Evolutionary conservation across 2,329 filamentous ascomycete species (phyloP).

Genomic region (Drechslera avenae): DNA sequence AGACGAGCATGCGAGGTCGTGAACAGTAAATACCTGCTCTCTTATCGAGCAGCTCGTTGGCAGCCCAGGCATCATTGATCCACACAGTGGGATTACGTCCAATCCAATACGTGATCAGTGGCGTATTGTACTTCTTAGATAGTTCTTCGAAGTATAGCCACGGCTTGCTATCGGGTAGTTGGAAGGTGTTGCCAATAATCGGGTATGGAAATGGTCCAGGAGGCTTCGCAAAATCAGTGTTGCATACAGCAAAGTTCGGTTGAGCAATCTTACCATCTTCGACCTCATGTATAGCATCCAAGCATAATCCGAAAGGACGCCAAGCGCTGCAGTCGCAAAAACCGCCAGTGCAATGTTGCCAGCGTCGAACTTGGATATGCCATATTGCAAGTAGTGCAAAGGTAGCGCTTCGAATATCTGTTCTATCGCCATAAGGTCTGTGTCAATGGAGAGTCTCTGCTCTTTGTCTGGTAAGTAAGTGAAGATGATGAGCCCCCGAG

Average conservation of each 20-base stretch:
- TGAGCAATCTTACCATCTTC: constrained; percentile 49
- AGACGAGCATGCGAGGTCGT: constrained; percentile 55
- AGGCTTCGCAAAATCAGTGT: constrained; percentile 46
- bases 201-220: constrained; percentile 61
- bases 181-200: constrained; percentile 62
- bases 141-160: constrained; percentile 64
- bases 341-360: constrained; percentile 29
- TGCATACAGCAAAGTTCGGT: background rate
- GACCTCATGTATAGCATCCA: constrained; percentile 58
- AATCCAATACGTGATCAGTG: constrained; percentile 63
- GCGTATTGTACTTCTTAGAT: constrained; percentile 56
- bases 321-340: constrained; percentile 28
- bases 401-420: constrained; percentile 37
- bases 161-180: constrained; percentile 60
- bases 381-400: constrained; percentile 37
- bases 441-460: background rate
- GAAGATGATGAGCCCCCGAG: background rate
- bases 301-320: constrained; percentile 51
- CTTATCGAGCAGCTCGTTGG: constrained; percentile 61
- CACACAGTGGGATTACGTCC: constrained; percentile 46
- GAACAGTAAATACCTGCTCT: constrained; percentile 59
- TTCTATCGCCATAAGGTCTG: constrained; percentile 36
- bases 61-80: constrained; percentile 55
- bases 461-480: background rate
- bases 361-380: constrained; percentile 38